Percentiles rank a stretch among this genome's conserved stretches.
phyloP scores from a whole-genome alignment of 2,329 filamentous ascomycete species.

The Xylariaceae sp. region DNA sequence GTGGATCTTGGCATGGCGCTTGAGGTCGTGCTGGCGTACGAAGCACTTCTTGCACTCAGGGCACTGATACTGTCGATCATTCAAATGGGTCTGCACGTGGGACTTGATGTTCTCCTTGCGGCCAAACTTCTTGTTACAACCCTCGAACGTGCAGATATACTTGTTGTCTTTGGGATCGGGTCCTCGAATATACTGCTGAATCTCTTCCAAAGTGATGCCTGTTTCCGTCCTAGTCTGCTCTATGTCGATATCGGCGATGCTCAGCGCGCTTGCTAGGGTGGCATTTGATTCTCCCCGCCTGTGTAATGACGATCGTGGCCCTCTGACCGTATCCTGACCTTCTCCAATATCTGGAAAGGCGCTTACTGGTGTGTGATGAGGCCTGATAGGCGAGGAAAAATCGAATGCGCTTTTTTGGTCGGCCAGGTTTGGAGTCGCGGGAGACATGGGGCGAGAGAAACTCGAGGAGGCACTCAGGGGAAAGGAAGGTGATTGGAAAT shows the following conservation, averaged over 20 bases:
- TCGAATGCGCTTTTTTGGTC: constrained; percentile 44
- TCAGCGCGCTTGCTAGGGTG: constrained; percentile 56
- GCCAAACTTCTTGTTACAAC: constrained; percentile 88
- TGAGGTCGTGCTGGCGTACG: constrained; percentile 93
- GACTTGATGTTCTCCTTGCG: constrained; percentile 98
- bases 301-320: constrained; percentile 34
- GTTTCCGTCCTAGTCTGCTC: constrained; percentile 71
- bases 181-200: constrained; percentile 69
- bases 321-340: no score
- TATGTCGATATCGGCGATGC: constrained; percentile 61
- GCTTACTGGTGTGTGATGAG: constrained; percentile 37
- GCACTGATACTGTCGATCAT: constrained; percentile 92
- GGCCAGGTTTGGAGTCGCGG: constrained; percentile 48
- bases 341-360: constrained; percentile 22
- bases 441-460: constrained; percentile 52
- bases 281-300: constrained; percentile 60
- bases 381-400: constrained; percentile 17
- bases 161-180: constrained; percentile 73
- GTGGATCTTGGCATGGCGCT: constrained; percentile 96
- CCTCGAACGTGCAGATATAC: constrained; percentile 73
- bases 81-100: constrained; percentile 95
- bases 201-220: constrained; percentile 83
- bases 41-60: constrained; percentile 94
- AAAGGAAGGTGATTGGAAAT: constrained; percentile 34
- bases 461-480: constrained; percentile 43